Conservation (phyloP, 306 rosid genomes). For the Pyrus bretschneideri region DNA sequence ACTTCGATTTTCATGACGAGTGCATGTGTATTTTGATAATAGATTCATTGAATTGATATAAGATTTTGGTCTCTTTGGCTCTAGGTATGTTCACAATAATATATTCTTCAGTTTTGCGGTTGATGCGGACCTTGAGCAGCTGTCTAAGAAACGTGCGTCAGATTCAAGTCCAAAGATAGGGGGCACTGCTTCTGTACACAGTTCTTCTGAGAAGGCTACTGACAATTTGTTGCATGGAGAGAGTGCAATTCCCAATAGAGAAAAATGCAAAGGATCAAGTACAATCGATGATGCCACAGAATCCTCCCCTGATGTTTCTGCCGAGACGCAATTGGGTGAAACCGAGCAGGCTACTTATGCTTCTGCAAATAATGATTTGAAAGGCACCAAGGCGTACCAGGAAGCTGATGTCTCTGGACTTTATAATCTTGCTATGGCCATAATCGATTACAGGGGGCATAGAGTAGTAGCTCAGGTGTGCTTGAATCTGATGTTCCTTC, state of each 20-base stretch:
- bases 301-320: conserved; percentile 35
- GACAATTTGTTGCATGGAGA: conserved; percentile 30
- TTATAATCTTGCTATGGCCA: conserved; percentile 93
- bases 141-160: conserved; percentile 48
- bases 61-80: conserved; percentile 11
- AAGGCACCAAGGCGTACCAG: conserved; percentile 97
- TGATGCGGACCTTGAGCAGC: conserved; percentile 94
- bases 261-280: conserved; percentile 28
- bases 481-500: neutral
- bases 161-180: conserved; percentile 41
- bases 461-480: conserved; percentile 99
- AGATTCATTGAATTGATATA: conserved; percentile 1
- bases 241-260: conserved; percentile 50
- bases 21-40: neutral
- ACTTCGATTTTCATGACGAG: neutral
- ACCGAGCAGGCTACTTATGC: conserved; percentile 99
- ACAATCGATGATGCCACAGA: conserved; percentile 42
- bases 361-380: conserved; percentile 98
- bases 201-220: conserved; percentile 44
- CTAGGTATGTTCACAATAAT: conserved; percentile 97
- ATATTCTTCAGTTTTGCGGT: conserved; percentile 97
- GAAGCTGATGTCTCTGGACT: conserved; percentile 97
- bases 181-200: conserved; percentile 24
- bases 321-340: conserved; percentile 69
- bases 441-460: conserved; percentile 95